A percentile compares a stretch with the other conserved stretches of the same genome.
These are phyloP conservation scores for Hydnomerulius pinastri DNA, from an alignment of 768 basidiomycete species.

Conservation along the genomic window DNA sequence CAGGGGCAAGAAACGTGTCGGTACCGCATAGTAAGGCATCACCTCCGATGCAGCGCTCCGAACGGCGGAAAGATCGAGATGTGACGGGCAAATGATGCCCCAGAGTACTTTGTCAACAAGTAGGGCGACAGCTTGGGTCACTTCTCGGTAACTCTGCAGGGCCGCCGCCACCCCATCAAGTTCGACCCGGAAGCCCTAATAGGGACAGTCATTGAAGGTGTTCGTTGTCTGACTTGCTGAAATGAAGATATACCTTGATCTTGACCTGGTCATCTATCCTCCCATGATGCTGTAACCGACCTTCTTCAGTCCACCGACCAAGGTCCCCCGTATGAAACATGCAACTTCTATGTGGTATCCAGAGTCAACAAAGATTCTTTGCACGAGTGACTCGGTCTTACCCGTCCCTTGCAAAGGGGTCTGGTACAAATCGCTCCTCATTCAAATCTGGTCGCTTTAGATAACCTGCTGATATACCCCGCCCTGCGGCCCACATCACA, in stretches of 20 bases:
- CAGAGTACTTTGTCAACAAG: conserved; percentile 54
- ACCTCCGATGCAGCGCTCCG: conserved; percentile 47
- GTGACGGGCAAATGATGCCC: conserved; percentile 53
- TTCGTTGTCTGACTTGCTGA: no score
- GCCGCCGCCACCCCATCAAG: conserved; percentile 62
- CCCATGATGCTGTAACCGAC: conserved; percentile 58
- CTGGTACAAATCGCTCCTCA: conserved; percentile 48
- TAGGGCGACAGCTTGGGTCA: conserved; percentile 50
- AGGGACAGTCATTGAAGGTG: not conserved
- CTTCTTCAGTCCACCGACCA: conserved; percentile 54
- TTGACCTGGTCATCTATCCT: conserved; percentile 67
- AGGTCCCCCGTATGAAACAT: conserved; percentile 72
- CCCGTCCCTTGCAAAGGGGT: conserved; percentile 54
- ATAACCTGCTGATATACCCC: conserved; percentile 57
- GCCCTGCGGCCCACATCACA: conserved; percentile 66
- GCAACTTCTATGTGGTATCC: conserved; percentile 20
- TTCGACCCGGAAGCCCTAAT: conserved; percentile 62
- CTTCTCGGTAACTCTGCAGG: conserved; percentile 49
- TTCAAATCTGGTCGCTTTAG: conserved; percentile 57
- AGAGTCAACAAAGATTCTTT: not conserved
- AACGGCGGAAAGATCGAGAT: conserved; percentile 39
- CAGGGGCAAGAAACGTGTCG: conserved; percentile 45
- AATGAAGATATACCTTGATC: conserved; percentile 52
- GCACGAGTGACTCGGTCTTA: conserved; percentile 31
- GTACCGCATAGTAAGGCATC: conserved; percentile 63